Conservation (phyloP, 2,329 filamentous ascomycete genomes). For the Ophidiomyces ophidiicola region DNA sequence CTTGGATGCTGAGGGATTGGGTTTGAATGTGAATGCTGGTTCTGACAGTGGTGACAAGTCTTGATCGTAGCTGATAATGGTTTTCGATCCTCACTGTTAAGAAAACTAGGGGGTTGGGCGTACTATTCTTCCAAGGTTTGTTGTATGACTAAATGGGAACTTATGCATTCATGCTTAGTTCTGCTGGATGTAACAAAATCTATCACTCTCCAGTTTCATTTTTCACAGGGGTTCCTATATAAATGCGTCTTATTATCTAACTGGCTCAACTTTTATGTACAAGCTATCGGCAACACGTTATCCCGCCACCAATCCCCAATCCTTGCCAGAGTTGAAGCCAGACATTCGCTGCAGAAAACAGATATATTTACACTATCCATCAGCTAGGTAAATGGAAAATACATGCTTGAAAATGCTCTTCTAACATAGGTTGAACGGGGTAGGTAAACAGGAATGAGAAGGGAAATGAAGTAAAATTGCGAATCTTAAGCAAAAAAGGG, state of each 20-base stretch:
- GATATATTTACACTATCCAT: constrained; percentile 11
- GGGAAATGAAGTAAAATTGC: not conserved
- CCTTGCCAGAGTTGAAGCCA: no score
- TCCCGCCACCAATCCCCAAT: no score
- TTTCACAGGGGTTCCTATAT: not conserved
- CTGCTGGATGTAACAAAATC: not conserved
- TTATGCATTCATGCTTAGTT: not conserved
- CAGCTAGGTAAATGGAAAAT: constrained; percentile 9
- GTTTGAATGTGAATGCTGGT: constrained; percentile 60
- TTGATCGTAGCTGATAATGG: no score
- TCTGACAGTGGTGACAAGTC: constrained; percentile 20
- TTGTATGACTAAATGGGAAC: constrained; percentile 3
- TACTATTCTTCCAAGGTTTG: not conserved
- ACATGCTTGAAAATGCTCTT: constrained; percentile 7
- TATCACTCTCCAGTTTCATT: constrained; percentile 8
- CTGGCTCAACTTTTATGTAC: constrained; percentile 1
- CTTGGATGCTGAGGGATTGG: constrained; percentile 79
- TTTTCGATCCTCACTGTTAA: no score
- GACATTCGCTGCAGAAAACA: no score
- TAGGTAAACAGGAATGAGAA: not conserved
- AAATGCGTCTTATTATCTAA: no score
- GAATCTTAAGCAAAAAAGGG: not conserved
- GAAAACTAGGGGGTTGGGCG: not conserved
- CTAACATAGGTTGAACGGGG: constrained; percentile 5
- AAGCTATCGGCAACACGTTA: no score